Conservation (phyloP, 208 protist species). For the Balamuthia mandrillaris region DNA sequence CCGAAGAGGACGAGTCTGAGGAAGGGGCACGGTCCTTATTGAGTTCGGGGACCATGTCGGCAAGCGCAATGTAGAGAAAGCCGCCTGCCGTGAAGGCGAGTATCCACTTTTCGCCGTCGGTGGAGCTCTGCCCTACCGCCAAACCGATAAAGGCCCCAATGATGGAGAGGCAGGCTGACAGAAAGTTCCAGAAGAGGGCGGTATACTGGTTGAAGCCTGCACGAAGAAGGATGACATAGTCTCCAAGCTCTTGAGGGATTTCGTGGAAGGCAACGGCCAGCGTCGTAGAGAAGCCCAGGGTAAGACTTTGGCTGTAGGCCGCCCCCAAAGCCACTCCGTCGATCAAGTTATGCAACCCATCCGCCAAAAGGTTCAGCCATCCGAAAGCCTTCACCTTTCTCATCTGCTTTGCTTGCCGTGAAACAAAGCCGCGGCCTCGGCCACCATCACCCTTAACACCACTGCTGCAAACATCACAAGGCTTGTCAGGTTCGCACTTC, state of each 20-base stretch:
- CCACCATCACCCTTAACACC: not conserved
- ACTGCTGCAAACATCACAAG: not conserved
- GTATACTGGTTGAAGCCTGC: not conserved
- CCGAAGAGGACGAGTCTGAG: too few relatives aligned
- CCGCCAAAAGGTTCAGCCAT: conserved; percentile 19
- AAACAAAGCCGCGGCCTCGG: not conserved
- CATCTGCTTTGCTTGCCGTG: not conserved
- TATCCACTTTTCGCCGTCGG: not conserved
- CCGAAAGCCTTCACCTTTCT: not conserved
- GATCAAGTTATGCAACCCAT: conserved; percentile 33
- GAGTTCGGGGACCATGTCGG: not conserved
- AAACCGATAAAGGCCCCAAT: not conserved
- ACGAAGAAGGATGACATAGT: conserved; percentile 27
- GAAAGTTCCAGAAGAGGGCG: conserved; percentile 2
- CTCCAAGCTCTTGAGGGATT: conserved; percentile 44
- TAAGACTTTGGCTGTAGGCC: not conserved
- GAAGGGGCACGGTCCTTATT: not conserved
- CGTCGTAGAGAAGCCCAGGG: not conserved
- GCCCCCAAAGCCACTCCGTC: conserved; percentile 30
- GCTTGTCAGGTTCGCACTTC: not conserved
- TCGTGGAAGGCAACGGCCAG: conserved; percentile 35
- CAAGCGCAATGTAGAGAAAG: not conserved
- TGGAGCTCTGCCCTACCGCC: not conserved
- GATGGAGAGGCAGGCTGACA: not conserved
- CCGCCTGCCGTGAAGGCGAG: conserved; percentile 1